Evolutionary conservation across 129 eudicot genomes (phyloP).

Genomic region (Apium graveolens): DNA sequence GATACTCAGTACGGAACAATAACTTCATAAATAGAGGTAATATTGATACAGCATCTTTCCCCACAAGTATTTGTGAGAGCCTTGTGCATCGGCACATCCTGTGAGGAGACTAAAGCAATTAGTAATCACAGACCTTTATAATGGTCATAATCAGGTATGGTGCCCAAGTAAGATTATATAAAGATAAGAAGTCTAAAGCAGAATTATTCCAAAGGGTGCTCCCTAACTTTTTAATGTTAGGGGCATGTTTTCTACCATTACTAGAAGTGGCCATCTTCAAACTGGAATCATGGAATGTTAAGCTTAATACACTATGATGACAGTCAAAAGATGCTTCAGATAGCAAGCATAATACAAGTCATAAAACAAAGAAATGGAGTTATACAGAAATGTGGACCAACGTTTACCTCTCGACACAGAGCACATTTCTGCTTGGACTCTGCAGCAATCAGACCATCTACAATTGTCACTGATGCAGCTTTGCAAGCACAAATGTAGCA

Average conservation of each 20-base stretch:
- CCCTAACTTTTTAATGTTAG: neutral
- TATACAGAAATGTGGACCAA: neutral
- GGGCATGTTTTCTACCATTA: neutral
- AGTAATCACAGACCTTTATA: neutral
- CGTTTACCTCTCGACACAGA: conserved; percentile 67
- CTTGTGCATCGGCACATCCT: neutral
- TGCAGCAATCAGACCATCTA: conserved; percentile 66
- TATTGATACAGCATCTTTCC: neutral
- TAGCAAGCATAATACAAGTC: neutral
- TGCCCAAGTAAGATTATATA: neutral
- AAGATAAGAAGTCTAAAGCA: neutral
- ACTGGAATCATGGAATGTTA: neutral
- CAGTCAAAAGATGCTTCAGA: neutral
- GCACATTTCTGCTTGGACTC: conserved; percentile 57
- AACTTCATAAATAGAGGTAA: neutral
- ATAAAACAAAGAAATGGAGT: neutral
- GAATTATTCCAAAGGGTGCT: neutral
- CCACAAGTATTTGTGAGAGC: neutral
- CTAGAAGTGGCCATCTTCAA: neutral
- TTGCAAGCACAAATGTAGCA: conserved; percentile 92
- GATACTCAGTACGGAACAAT: neutral
- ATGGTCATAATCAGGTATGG: neutral
- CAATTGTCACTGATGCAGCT: conserved; percentile 74
- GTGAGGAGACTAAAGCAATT: neutral
- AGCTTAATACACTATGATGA: neutral